Base-by-base conservation (phyloP, 345 rosid genomes). In the Garcia nutans region DNA sequence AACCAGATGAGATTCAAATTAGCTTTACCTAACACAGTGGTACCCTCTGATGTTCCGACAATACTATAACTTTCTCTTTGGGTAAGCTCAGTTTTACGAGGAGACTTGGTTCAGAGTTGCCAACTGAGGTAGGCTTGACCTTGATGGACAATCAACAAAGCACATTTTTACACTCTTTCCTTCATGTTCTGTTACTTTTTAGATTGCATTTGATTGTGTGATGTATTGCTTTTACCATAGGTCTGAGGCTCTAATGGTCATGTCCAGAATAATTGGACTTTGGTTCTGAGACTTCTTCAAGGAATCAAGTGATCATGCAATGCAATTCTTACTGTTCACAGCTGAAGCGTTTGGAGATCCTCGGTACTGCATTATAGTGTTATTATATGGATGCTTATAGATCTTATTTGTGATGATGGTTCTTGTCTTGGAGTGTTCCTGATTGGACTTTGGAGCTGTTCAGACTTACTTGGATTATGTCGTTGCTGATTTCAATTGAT, bases 221-320 rank as follows among this genome's bases (percentile, higher is more conserved):
- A 82, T 89, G 70, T 86, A 72, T 85, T 90, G 90, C 88, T 89
- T 83, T 85, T 85, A 88, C 92, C 66, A 79, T 86, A 90, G 96
- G 92, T 89, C 78, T 80, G 84, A 84, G 82, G 83, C n/a, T 83
- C 84, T 69, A 70, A 77, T 81, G 86, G 76, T 75, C 79, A 64
- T 83, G 83, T 89, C 86, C 80, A 74, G 86, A 82, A 70, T 84
- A 74, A 71, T 86, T 84, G 87, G 87, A 83, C 82, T 87, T 79
- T 80, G 78, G 80, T 76, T 77, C 86, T 74, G 71, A 84, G 86
- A 85, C 83, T 85, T 82, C 81, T 84, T 74, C 82, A 83, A 88
- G 86, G 84, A 86, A 72, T 85, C 85, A 83, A 87, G 88, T 87
- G 86, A 72, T 77, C 86, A 73, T 24, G 73, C 69, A 70, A 63